Evolutionary conservation across 192 early-diverging fungal species (phyloP), one percentile per base, ranked within the genome.

Genomic region (Gamsiella multidivaricata): DNA sequence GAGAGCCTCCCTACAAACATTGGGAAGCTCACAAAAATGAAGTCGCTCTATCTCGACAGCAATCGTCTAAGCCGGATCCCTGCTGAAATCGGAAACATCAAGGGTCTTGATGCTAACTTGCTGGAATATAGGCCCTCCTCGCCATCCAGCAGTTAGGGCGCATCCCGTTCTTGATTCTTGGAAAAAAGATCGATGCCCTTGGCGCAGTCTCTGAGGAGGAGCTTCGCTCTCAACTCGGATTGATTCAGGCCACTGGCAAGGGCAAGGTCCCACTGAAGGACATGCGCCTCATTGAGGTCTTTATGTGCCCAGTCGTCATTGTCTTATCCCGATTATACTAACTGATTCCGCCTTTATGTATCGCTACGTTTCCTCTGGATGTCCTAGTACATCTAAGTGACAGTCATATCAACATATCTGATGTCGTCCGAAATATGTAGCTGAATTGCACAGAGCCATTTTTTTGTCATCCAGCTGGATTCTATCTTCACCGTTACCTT

Each of bases 211-310:
- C n/a, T n/a, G n/a, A n/a, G n/a, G 96, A 97, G 52, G 91, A 91
- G 69, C 89, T 99, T 53, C 86, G 96, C 73, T 84, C 88, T 57
- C 83, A 85, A 45, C 89, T 99, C 62, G 96, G 97, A 28, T 88
- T 99, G 69, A 94, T 91, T 90, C 96, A 99, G 83, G 97, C 96
- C 47, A 99, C 96, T 45, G 97, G 97, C n/a, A n/a, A n/a, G n/a
- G n/a, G n/a, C n/a, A n/a, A n/a, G n/a, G n/a, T n/a, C n/a, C n/a
- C n/a, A n/a, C n/a, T n/a, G n/a, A n/a, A n/a, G n/a, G n/a, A n/a
- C n/a, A n/a, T n/a, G n/a, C n/a, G n/a, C n/a, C n/a, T 69, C 97
- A 98, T 23, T 4, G 26, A n/a, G n/a, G n/a, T n/a, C n/a, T n/a
- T n/a, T n/a, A n/a, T n/a, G n/a, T n/a, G n/a, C n/a, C n/a, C n/a